phyloP scores from a whole-genome alignment of 2,329 filamentous ascomycete species.

The Dothistroma septosporum region DNA sequence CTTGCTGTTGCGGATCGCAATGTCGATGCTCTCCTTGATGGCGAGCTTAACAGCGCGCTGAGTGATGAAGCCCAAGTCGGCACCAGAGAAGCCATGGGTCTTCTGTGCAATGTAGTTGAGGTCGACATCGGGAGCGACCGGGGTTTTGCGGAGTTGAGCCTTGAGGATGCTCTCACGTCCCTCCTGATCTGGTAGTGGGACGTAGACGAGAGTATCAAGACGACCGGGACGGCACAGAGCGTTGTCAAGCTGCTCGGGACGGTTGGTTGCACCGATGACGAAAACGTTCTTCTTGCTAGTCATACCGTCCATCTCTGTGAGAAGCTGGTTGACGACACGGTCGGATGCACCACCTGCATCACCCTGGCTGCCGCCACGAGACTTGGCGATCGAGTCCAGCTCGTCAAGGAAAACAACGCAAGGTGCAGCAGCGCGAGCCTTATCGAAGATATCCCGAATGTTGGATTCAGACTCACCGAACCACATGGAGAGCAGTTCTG shows the following conservation, averaged over 20 bases:
- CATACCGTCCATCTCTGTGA: slow-evolving; percentile 99
- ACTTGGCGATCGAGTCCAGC: slow-evolving; percentile 98
- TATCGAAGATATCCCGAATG: slow-evolving; percentile 99
- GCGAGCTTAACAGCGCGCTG: slow-evolving; percentile 98
- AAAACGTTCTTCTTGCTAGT: slow-evolving; percentile 99
- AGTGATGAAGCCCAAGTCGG: slow-evolving; percentile 97
- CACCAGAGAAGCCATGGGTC: slow-evolving; percentile 99
- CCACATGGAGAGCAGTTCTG: slow-evolving; percentile 98
- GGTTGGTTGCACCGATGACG: slow-evolving; percentile 97
- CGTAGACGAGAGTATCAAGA: slow-evolving; percentile 98
- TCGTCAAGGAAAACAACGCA: slow-evolving; percentile 99
- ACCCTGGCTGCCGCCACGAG: slow-evolving; percentile 91
- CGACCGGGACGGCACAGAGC: slow-evolving; percentile 96
- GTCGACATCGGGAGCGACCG: slow-evolving; percentile 81
- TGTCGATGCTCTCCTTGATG: slow-evolving; percentile 91
- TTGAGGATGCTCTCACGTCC: slow-evolving; percentile 86
- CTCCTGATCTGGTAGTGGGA: slow-evolving; percentile 87
- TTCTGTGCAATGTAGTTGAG: slow-evolving; percentile 89
- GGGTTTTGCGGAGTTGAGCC: slow-evolving; percentile 97
- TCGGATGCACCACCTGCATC: slow-evolving; percentile 98
- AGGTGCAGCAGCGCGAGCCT: slow-evolving; percentile 94
- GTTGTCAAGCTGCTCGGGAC: slow-evolving; percentile 97
- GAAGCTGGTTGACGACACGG: slow-evolving; percentile 98
- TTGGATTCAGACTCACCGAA: slow-evolving; percentile 99
- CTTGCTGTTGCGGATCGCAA: slow-evolving; percentile 86